phyloP scores from a whole-genome alignment of 192 early-diverging fungal genomes.

The Anaeromyces robustus region DNA sequence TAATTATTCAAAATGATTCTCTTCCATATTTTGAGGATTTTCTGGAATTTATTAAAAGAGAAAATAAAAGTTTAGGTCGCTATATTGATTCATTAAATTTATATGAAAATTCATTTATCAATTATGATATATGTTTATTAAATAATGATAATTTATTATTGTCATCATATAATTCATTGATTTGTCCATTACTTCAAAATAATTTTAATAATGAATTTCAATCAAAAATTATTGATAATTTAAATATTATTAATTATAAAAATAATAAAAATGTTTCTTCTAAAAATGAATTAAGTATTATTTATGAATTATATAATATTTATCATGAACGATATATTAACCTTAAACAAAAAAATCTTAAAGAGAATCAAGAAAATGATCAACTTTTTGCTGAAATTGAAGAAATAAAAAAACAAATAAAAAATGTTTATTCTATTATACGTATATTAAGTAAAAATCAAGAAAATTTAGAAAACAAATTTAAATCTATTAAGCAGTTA shows the following conservation, averaged over 20 bases:
- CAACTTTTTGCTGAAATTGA: not conserved
- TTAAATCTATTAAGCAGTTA: not conserved
- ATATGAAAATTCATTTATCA: not conserved
- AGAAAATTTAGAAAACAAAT: not conserved
- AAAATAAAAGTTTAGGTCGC: not conserved
- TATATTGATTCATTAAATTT: not conserved
- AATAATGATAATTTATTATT: no score
- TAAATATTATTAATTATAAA: no score
- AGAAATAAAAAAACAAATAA: not conserved
- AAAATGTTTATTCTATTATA: not conserved
- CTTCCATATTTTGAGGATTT: not conserved
- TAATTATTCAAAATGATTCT: not conserved
- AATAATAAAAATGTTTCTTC: no score
- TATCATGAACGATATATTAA: not conserved
- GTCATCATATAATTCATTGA: no score
- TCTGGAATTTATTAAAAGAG: not conserved
- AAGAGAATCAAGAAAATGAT: not conserved
- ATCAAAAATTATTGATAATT: no score
- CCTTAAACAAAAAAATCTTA: not conserved
- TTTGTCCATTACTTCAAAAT: no score
- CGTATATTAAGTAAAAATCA: not conserved
- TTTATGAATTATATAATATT: not conserved
- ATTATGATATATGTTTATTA: no score
- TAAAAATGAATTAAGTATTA: not conserved
- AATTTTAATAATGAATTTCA: no score